Evolutionary conservation across 2,329 filamentous ascomycete species (phyloP), one percentile per base, ranked within the genome.

Genomic region (Aureobasidium uvarum): DNA sequence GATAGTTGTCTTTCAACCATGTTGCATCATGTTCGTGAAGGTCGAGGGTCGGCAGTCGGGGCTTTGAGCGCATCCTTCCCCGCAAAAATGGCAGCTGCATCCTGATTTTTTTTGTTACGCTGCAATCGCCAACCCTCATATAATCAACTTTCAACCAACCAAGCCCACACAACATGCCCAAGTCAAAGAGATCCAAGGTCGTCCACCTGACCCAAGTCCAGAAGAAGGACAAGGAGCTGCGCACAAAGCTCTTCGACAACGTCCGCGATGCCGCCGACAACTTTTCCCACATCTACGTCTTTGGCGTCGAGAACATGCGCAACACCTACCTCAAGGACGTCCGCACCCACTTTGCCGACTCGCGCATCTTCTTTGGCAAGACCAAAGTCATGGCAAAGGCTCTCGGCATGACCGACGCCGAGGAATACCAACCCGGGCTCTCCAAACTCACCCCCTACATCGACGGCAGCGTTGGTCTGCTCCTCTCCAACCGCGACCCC

Each of bases 371-470:
- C 86, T 98, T 97, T 80, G 95, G 94, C 81, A 99, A 98, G 83
- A 98, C 94, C 67, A 98, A 98, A 81, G 93, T 99, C 78, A 98
- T 98, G 92, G 88, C 91, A 72, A 94, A 95, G 80, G 93, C 95
- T 66, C 89, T 99, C 31, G 95, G 95, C 75, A 85, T 85, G 69
- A 88, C 83, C 63, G 84, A 87, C 70, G 72, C 74, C 45, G 89
- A 91, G 73, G 91, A 93, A 79, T 85, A 90, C 78, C 90, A 91
- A 71, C 86, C 90, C 51, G 91, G 91, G 75, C 86, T 95, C 73
- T 83, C 91, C 75, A 79, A 81, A 68, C 86, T 97, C 66, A 80
- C 85, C 23, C 81, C 81, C 52, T 85, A 91, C 81, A 83, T 98
- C 60, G 79, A 83, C 71, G 95, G 95, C 74, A 89, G 90, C 72